Evolutionary conservation across 108 stramenopile species (phyloP).

Genomic region (Cyclostephanos tholiformis): DNA sequence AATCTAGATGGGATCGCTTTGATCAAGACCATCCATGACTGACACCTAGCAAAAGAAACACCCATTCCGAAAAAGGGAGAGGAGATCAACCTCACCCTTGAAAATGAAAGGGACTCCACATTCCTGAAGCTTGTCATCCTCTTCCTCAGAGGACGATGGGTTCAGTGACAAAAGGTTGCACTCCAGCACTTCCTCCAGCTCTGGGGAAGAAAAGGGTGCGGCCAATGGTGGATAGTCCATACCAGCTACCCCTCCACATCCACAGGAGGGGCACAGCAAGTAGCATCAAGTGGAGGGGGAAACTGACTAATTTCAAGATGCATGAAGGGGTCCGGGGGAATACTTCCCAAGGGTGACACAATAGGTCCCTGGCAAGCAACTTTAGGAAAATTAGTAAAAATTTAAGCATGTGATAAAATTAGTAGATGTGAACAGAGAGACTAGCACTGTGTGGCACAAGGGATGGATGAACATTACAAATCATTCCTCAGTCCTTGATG

Average conservation of each 20-base stretch:
- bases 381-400: too few relatives aligned
- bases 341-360: neutral
- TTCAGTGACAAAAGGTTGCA: neutral
- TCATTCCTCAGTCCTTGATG: too few relatives aligned
- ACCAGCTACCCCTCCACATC: neutral
- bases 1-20: neutral
- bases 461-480: too few relatives aligned
- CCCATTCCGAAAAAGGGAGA: neutral
- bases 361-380: neutral
- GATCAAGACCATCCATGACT: neutral
- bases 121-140: neutral
- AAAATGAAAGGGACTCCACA: slow-evolving; percentile 2
- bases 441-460: too few relatives aligned
- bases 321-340: neutral
- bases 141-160: neutral
- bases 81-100: too few relatives aligned
- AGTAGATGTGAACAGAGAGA: too few relatives aligned
- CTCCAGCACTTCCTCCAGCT: neutral
- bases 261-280: slow-evolving; percentile 5
- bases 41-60: neutral
- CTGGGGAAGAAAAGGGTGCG: neutral
- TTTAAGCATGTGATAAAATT: too few relatives aligned
- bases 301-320: neutral
- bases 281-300: too few relatives aligned
- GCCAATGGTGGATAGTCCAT: neutral